These are phyloP conservation scores for Trichoderma sp. DNA, from an alignment of 2,329 filamentous ascomycete genomes.

Conservation along the genomic window DNA sequence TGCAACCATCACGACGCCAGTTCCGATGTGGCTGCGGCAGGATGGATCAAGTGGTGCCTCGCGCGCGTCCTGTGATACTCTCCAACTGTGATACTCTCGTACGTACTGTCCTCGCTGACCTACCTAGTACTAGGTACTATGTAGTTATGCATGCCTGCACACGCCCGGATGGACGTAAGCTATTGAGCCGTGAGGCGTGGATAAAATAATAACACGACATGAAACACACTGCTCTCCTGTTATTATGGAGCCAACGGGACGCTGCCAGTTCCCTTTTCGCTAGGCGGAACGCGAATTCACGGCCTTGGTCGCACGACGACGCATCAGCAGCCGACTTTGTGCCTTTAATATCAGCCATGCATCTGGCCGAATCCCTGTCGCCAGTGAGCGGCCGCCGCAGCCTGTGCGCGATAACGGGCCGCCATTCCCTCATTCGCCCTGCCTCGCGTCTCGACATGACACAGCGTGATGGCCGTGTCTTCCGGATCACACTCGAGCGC, in stretches of 20 bases:
- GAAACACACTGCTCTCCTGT: conserved; percentile 16
- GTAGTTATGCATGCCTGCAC: neutral
- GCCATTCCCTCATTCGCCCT: neutral
- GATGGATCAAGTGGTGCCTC: neutral
- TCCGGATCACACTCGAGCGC: neutral
- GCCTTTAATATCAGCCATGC: conserved; percentile 4
- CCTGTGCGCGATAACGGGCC: neutral
- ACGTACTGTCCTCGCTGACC: neutral
- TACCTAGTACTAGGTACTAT: neutral
- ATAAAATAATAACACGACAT: neutral
- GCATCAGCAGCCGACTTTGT: conserved; percentile 17
- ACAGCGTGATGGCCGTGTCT: neutral
- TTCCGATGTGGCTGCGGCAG: neutral
- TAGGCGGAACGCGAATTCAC: neutral
- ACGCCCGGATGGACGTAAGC: neutral
- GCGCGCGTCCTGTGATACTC: neutral
- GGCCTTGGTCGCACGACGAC: conserved; percentile 16
- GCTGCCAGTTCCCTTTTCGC: conserved; percentile 11
- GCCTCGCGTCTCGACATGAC: neutral
- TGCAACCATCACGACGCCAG: neutral
- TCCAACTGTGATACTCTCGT: neutral
- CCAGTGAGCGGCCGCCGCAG: neutral
- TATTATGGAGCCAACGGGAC: conserved; percentile 14
- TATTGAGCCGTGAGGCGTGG: neutral
- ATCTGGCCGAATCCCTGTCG: conserved; percentile 2